Conservation (phyloP, 1,284 basidiomycete genomes). For the Ganoderma sp. region DNA sequence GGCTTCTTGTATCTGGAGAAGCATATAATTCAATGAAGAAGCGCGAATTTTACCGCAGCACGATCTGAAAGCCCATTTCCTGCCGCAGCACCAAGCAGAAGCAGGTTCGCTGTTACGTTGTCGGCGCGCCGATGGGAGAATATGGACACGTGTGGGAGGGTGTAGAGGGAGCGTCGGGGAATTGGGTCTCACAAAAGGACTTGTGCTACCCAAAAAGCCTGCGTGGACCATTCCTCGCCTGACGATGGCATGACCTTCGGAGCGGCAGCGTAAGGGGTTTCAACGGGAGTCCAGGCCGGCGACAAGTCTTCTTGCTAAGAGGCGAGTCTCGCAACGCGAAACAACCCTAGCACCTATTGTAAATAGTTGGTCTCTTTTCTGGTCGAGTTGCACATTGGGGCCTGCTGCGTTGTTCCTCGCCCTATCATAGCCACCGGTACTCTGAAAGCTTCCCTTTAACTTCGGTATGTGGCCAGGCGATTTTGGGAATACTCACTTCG, state of each 20-base stretch:
- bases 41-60: background rate
- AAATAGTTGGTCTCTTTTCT: background rate
- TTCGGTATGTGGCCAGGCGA: too few species aligned
- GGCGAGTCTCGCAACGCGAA: background rate
- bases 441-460: background rate
- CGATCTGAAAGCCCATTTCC: background rate
- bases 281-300: background rate
- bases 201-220: background rate
- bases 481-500: too few species aligned
- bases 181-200: background rate
- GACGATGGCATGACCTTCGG: background rate
- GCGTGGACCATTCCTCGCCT: background rate
- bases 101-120: too few species aligned
- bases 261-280: background rate
- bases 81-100: background rate
- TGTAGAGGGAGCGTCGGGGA: background rate
- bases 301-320: background rate
- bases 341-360: background rate
- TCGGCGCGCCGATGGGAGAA: background rate
- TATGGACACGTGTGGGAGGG: background rate
- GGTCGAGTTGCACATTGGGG: background rate
- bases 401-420: background rate
- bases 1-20: background rate
- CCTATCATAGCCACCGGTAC: background rate
- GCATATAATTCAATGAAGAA: background rate